phyloP scores from a whole-genome alignment of 2,329 filamentous ascomycete genomes.

The Fusarium sp. region DNA sequence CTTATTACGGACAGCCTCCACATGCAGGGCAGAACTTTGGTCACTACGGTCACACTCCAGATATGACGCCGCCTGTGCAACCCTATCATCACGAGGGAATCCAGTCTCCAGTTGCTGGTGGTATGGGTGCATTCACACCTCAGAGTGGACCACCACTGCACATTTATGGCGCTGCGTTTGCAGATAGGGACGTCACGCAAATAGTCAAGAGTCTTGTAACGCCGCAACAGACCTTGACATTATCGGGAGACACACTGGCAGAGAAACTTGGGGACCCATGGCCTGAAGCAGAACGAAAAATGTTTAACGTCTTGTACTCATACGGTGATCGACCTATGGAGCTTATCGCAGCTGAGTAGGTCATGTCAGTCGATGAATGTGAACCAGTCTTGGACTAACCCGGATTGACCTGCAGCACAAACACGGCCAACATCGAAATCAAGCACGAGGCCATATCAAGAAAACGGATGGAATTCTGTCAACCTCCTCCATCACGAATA shows the following conservation, averaged over 20 bases:
- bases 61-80: background rate
- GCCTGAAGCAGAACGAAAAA: conserved; percentile 19
- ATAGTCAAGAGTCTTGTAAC: conserved; percentile 7
- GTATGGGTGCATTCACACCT: background rate
- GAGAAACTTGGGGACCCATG: conserved; percentile 20
- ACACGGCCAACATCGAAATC: conserved; percentile 16
- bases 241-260: conserved; percentile 7
- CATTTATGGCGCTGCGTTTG: conserved; percentile 22
- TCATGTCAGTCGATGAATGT: background rate
- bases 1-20: conserved; percentile 19
- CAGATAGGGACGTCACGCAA: conserved; percentile 20
- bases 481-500: conserved; percentile 13
- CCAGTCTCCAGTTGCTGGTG: background rate
- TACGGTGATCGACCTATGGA: conserved; percentile 25
- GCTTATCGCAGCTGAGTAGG: conserved; percentile 18
- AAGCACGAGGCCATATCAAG: conserved; percentile 26
- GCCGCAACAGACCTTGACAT: conserved; percentile 2
- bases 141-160: conserved; percentile 9
- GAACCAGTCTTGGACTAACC: background rate
- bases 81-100: background rate
- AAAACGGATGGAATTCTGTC: conserved; percentile 24
- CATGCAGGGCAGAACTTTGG: background rate
- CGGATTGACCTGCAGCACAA: background rate
- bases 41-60: background rate
- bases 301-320: conserved; percentile 24